Percentiles rank a stretch among this genome's conserved stretches.
These are phyloP conservation scores for Prototheca wickerhamii DNA, from an alignment of 163 green algal genomes.

Conservation along the genomic window DNA sequence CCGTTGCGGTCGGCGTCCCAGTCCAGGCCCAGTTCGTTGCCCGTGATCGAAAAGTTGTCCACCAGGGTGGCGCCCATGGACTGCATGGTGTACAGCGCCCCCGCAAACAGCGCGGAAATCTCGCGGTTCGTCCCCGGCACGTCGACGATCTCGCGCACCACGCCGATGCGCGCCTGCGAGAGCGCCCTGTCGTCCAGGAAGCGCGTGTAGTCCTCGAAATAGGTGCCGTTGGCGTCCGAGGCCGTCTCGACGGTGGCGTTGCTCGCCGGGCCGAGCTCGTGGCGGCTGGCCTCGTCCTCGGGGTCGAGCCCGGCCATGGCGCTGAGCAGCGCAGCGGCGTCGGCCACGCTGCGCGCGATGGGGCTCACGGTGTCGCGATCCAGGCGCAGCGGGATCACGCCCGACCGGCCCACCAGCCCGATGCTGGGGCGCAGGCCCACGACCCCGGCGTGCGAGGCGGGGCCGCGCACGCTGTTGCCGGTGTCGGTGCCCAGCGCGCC, in stretches of 20 bases:
- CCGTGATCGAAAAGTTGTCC: conserved; percentile 27
- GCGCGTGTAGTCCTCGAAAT: conserved; percentile 27
- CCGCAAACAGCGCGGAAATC: conserved; percentile 22
- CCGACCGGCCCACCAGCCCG: conserved; percentile 9
- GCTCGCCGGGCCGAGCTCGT: background rate
- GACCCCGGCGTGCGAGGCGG: conserved; percentile 90
- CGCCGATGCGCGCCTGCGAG: conserved; percentile 20
- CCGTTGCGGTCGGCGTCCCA: conserved; percentile 22
- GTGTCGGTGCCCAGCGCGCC: conserved; percentile 86
- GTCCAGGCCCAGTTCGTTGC: conserved; percentile 28
- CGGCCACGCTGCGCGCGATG: conserved; percentile 29
- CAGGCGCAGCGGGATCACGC: conserved; percentile 6
- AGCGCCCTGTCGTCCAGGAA: conserved; percentile 20
- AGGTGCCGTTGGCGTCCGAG: background rate
- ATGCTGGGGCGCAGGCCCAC: conserved; percentile 88
- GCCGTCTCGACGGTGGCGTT: background rate
- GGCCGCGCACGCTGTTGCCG: conserved; percentile 87
- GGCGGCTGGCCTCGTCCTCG: background rate
- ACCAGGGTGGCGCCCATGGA: conserved; percentile 22
- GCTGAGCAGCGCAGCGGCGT: conserved; percentile 21
- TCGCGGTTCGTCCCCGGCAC: conserved; percentile 10
- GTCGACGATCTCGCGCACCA: conserved; percentile 20
- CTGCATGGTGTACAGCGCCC: conserved; percentile 13
- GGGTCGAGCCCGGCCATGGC: conserved; percentile 19
- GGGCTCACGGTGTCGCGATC: conserved; percentile 18